A percentile compares a stretch with the other conserved stretches of the same genome.
Conservation (phyloP, 192 early-diverging fungal genomes). For the Linnemannia schmuckeri region DNA sequence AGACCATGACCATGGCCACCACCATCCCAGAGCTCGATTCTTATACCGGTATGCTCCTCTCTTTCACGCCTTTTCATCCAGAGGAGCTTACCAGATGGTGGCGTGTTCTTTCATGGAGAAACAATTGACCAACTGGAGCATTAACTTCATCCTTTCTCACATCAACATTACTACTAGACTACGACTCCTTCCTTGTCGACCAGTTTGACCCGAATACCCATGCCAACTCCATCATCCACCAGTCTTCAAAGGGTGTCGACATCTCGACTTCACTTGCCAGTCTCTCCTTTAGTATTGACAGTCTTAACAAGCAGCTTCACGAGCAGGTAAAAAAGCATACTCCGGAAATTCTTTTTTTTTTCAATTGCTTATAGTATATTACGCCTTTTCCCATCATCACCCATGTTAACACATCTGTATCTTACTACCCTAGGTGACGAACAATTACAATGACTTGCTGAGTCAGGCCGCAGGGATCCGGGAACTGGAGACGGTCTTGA, state of each 20-base stretch:
- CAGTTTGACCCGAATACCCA: conserved; percentile 78
- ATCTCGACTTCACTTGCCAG: conserved; percentile 74
- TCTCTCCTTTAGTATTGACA: conserved; percentile 78
- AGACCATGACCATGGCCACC: conserved; percentile 25
- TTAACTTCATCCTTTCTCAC: not conserved
- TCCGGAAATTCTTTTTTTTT: not conserved
- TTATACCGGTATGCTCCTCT: conserved; percentile 27
- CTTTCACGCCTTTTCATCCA: no score
- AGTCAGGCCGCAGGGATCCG: conserved; percentile 76
- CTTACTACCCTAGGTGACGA: conserved; percentile 64
- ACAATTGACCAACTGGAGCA: not conserved
- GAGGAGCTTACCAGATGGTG: not conserved
- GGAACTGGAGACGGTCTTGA: conserved; percentile 67
- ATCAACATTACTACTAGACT: conserved; percentile 60
- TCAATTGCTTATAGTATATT: not conserved
- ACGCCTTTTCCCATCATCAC: no score
- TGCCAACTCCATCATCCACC: conserved; percentile 75
- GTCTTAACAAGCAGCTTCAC: conserved; percentile 80
- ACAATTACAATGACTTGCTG: conserved; percentile 76
- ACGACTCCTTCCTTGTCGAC: conserved; percentile 71
- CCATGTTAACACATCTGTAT: no score
- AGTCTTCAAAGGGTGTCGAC: conserved; percentile 67
- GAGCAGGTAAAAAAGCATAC: conserved; percentile 66
- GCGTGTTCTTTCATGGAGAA: not conserved
- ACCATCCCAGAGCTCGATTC: conserved; percentile 42